phyloP scores from a whole-genome alignment of 345 rosid genomes.

The Acer saccharum region DNA sequence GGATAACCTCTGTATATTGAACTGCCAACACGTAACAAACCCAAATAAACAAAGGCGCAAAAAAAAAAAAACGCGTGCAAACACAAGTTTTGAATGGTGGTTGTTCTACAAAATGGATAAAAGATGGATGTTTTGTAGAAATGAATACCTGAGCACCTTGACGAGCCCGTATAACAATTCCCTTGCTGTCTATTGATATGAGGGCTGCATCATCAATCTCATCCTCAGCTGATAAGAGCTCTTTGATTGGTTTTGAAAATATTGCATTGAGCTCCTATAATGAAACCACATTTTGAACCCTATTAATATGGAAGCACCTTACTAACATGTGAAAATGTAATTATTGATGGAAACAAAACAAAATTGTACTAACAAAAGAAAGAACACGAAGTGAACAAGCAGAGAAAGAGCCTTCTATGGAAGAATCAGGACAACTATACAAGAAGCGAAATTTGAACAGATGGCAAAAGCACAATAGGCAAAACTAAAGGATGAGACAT shows the following conservation, averaged over 20 bases:
- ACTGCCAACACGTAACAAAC: conserved; percentile 38
- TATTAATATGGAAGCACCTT: not conserved
- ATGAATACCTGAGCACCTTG: conserved; percentile 90
- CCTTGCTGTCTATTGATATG: conserved; percentile 95
- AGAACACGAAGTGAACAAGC: too few species aligned
- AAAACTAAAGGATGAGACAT: not conserved
- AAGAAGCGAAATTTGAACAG: not conserved
- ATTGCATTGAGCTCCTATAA: conserved; percentile 79
- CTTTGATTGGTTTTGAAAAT: conserved; percentile 80
- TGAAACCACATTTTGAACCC: not conserved
- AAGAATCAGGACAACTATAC: not conserved
- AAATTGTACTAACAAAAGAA: not conserved
- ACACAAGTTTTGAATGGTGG: not conserved
- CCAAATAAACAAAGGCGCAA: not conserved
- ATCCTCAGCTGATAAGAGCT: conserved; percentile 59
- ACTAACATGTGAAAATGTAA: not conserved
- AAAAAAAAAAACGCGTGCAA: not conserved
- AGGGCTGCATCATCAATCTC: conserved; percentile 96
- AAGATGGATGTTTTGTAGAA: not conserved
- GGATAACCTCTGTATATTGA: conserved; percentile 85
- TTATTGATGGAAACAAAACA: not conserved
- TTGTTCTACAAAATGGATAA: not conserved
- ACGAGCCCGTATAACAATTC: conserved; percentile 84
- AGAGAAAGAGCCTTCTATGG: not conserved
- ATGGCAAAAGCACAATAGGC: not conserved